These are phyloP conservation scores for Rhynchosporium agropyri DNA, from an alignment of 2,329 filamentous ascomycete genomes.

Conservation along the genomic window DNA sequence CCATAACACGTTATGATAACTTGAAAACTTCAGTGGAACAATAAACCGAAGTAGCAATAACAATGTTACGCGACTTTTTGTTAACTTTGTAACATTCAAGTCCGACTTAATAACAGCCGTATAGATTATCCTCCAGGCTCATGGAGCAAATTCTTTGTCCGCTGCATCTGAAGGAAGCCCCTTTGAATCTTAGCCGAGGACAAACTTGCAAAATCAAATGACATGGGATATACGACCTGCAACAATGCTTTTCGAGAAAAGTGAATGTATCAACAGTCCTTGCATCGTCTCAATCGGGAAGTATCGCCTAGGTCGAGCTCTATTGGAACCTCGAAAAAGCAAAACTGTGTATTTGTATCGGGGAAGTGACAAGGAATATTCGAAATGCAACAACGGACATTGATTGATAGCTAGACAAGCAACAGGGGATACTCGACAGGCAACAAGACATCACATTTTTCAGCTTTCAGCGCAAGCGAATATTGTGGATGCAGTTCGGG, in stretches of 20 bases:
- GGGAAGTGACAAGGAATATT: too few species aligned
- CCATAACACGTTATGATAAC: not conserved
- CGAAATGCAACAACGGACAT: too few species aligned
- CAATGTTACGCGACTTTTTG: not conserved
- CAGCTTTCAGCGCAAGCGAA: constrained; percentile 10
- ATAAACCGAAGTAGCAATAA: not conserved
- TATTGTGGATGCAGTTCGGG: constrained; percentile 4
- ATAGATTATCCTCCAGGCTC: not conserved
- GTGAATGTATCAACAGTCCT: constrained; percentile 4
- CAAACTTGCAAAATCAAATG: not conserved
- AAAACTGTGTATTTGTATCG: not conserved
- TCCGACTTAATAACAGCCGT: not conserved
- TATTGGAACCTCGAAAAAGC: constrained; percentile 20
- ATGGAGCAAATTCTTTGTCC: not conserved
- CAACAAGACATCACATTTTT: constrained; percentile 12
- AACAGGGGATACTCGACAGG: constrained; percentile 19
- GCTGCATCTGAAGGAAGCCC: not conserved
- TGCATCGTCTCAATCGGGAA: constrained; percentile 15
- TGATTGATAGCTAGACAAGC: constrained; percentile 4
- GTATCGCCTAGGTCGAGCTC: constrained; percentile 8
- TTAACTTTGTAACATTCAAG: not conserved
- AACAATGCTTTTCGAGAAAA: constrained; percentile 1
- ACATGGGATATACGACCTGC: constrained; percentile 13
- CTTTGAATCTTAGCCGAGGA: not conserved
- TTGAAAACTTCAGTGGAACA: not conserved